Evolutionary conservation across 23 red algal genomes (phyloP).

Genomic region (Chondrus crispus): DNA sequence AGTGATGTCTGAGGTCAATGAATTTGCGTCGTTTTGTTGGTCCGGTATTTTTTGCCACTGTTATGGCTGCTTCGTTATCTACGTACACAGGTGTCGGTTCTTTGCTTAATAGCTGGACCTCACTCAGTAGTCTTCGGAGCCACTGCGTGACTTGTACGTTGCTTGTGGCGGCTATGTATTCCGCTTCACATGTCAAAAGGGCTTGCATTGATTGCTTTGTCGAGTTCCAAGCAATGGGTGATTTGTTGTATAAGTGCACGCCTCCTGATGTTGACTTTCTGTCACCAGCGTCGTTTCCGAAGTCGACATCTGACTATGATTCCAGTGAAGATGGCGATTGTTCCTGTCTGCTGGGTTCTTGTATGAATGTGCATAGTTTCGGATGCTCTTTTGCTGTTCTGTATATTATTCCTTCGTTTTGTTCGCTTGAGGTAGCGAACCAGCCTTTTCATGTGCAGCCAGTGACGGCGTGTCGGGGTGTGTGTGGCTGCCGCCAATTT

Average conservation of each 20-base stretch:
- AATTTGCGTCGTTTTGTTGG: background rate
- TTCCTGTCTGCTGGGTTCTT: background rate
- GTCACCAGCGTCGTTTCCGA: background rate
- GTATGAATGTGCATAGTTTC: background rate
- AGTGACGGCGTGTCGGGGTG: background rate
- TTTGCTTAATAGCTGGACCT: background rate
- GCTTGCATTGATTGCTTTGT: background rate
- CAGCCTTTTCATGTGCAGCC: background rate
- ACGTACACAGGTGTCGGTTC: background rate
- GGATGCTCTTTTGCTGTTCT: no score
- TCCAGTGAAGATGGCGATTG: background rate
- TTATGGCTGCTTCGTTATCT: background rate
- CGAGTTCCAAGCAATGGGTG: background rate
- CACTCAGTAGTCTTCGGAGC: background rate
- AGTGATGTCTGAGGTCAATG: background rate
- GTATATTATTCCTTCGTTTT: no score
- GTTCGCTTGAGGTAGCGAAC: background rate
- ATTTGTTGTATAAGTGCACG: background rate
- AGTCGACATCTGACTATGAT: background rate
- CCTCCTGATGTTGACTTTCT: background rate
- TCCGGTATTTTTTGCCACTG: background rate
- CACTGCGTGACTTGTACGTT: background rate
- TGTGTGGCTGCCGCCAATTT: background rate
- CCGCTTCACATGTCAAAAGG: background rate
- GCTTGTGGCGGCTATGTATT: background rate